These are phyloP conservation scores for Candolleomyces eurysporus DNA, from an alignment of 768 basidiomycete species.

Conservation along the genomic window DNA sequence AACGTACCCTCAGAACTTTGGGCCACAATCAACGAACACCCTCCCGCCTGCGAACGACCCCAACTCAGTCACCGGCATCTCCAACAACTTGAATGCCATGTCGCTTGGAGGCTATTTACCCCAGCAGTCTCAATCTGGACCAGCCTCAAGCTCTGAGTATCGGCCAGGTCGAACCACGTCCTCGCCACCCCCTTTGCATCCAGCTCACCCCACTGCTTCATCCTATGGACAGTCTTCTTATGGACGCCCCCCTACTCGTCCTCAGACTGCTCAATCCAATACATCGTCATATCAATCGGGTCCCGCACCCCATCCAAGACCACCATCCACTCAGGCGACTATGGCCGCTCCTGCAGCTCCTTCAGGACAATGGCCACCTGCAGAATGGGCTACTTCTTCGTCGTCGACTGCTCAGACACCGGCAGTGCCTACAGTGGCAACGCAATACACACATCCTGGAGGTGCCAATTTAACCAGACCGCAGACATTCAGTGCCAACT, in stretches of 20 bases:
- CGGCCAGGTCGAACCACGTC: constrained; percentile 1
- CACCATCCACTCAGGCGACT: neutral
- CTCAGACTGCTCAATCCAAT: neutral
- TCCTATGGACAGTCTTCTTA: neutral
- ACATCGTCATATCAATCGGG: neutral
- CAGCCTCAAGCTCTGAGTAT: neutral
- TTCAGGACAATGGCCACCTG: constrained; percentile 38
- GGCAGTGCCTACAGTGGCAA: neutral
- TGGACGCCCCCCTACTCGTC: neutral
- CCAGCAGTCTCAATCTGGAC: neutral
- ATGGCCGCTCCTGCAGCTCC: constrained; percentile 5
- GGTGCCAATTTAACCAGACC: constrained; percentile 35
- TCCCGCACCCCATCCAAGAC: neutral
- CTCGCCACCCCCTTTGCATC: constrained; percentile 35
- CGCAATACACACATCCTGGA: constrained; percentile 8
- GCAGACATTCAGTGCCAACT: constrained; percentile 19
- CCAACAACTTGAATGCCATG: constrained; percentile 32
- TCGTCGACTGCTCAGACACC: neutral
- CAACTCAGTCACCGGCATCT: constrained; percentile 25
- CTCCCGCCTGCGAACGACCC: constrained; percentile 10
- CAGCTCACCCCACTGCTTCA: constrained; percentile 25
- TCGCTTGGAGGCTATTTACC: too few species aligned
- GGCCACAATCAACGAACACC: neutral
- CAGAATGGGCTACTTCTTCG: constrained; percentile 33
- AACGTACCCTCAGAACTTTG: neutral